These are phyloP conservation scores for Fusarium solani-melongenae DNA, from an alignment of 2,329 filamentous ascomycete species.

Conservation along the genomic window DNA sequence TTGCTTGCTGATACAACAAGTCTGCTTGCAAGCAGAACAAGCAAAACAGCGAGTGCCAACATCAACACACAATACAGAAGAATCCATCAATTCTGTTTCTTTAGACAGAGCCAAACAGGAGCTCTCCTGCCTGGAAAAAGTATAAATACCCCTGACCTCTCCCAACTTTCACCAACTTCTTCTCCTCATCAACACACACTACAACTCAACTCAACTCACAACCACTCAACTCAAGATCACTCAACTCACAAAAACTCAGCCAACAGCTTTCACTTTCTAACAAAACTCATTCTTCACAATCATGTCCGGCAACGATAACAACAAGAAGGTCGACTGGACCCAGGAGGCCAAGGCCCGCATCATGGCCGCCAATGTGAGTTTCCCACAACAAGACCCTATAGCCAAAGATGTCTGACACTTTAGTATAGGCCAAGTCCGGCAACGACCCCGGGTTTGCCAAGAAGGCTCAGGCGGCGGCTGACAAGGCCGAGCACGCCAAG, in stretches of 20 bases:
- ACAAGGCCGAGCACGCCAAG: background rate
- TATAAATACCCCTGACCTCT: conserved; percentile 12
- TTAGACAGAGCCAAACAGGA: no score
- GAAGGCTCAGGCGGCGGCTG: conserved; percentile 4
- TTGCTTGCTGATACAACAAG: background rate
- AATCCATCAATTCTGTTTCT: background rate
- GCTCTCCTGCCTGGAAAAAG: background rate
- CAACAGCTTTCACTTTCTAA: background rate
- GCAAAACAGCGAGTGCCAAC: background rate
- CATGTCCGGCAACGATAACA: conserved; percentile 11
- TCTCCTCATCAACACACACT: background rate
- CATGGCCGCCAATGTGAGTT: background rate
- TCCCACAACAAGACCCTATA: no score
- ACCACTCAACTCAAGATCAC: background rate
- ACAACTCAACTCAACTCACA: background rate
- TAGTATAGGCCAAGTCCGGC: conserved; percentile 4
- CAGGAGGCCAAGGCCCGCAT: conserved; percentile 21
- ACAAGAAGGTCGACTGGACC: background rate
- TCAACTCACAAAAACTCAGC: background rate
- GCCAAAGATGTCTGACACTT: background rate
- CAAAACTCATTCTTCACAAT: background rate
- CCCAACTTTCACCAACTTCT: background rate
- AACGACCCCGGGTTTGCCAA: conserved; percentile 9
- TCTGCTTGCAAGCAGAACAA: background rate
- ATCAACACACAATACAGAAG: background rate